A percentile compares a stretch with the other conserved stretches of the same genome.
These are phyloP conservation scores for Saccharomyces hybrid DNA, from an alignment of 1,139 yeast species.

Conservation along the genomic window DNA sequence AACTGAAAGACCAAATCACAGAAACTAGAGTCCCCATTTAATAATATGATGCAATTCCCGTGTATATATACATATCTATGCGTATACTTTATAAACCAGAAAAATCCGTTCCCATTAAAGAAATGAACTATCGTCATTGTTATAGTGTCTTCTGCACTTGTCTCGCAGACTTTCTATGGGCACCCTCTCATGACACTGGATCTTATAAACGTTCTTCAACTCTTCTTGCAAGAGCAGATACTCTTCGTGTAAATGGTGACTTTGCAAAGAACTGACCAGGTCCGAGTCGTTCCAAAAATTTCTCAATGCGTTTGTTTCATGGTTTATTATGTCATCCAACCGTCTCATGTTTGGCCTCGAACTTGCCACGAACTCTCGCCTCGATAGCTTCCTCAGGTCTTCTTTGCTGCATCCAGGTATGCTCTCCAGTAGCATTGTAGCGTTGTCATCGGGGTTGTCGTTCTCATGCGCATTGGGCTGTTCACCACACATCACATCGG, in stretches of 20 bases:
- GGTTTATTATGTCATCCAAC: conserved; percentile 15
- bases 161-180: conserved; percentile 2
- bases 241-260: conserved; percentile 18
- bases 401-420: conserved; percentile 15
- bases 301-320: conserved; percentile 15
- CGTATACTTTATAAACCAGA: not conserved
- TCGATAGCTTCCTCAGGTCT: conserved; percentile 10
- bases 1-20: conserved; percentile 62
- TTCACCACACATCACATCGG: conserved; percentile 23
- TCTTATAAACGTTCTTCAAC: conserved; percentile 8
- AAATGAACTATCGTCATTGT: not conserved
- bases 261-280: conserved; percentile 13
- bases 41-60: not conserved
- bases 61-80: not conserved
- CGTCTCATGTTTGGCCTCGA: conserved; percentile 16
- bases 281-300: conserved; percentile 19
- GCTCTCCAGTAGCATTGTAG: conserved; percentile 6
- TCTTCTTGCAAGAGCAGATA: conserved; percentile 16
- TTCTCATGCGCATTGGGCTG: conserved; percentile 1
- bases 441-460: conserved; percentile 4
- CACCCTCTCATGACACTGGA: not conserved
- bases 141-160: not conserved
- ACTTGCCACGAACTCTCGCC: conserved; percentile 3
- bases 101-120: not conserved
- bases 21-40: conserved; percentile 38